Evolutionary conservation across 108 stramenopile genomes (phyloP).

Genomic region (Nitzschia putrida): DNA sequence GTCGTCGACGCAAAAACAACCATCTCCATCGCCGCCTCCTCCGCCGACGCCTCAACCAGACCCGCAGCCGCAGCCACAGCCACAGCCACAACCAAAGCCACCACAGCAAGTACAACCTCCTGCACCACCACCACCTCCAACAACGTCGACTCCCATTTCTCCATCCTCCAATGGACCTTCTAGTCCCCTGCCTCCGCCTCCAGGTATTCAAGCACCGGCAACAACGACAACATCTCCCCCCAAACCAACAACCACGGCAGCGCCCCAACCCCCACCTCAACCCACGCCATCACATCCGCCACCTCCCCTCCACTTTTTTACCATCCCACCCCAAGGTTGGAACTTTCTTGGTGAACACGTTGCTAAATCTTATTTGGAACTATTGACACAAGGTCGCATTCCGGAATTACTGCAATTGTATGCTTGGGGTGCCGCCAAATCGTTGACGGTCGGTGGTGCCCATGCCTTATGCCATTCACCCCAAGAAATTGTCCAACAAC

Average conservation of each 20-base stretch:
- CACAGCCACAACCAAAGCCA: background rate
- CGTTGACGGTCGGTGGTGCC: slow-evolving; percentile 74
- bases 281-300: slow-evolving; percentile 25
- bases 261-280: slow-evolving; percentile 3
- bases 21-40: background rate
- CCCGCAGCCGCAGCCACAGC: background rate
- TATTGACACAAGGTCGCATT: slow-evolving; percentile 39
- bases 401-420: slow-evolving; percentile 60
- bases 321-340: background rate
- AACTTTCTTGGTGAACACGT: slow-evolving; percentile 44
- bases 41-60: background rate
- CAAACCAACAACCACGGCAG: slow-evolving; percentile 11
- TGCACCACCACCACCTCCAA: slow-evolving; percentile 15
- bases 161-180: too few species aligned
- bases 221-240: too few species aligned
- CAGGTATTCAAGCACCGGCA: too few species aligned
- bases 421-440: slow-evolving; percentile 57
- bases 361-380: slow-evolving; percentile 53
- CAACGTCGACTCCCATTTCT: background rate
- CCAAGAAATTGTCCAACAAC: slow-evolving; percentile 53
- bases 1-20: background rate
- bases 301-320: slow-evolving; percentile 4
- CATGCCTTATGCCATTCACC: slow-evolving; percentile 59
- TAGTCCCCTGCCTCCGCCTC: too few species aligned
- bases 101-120: background rate